Evolutionary conservation across 768 basidiomycete species (phyloP).

Genomic region (Trametes coccinea): DNA sequence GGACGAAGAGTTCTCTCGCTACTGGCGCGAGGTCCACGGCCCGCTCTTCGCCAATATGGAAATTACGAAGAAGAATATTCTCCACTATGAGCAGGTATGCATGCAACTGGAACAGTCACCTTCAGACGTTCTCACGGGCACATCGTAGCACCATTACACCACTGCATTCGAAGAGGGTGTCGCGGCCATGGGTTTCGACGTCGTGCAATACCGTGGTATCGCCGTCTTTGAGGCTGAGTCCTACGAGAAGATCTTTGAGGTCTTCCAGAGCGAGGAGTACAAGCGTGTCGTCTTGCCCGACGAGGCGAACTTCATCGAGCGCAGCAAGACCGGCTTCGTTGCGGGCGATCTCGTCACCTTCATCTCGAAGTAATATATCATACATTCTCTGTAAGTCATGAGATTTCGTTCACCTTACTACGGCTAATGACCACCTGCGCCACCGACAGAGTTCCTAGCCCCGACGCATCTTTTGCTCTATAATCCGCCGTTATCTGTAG

Average conservation of each 20-base stretch:
- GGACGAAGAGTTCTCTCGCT: slow-evolving; percentile 10
- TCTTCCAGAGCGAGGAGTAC: slow-evolving; percentile 28
- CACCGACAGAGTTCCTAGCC: no score
- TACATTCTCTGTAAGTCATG: neutral
- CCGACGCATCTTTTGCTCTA: no score
- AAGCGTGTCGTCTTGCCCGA: slow-evolving; percentile 19
- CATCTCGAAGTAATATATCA: neutral
- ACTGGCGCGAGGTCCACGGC: slow-evolving; percentile 14
- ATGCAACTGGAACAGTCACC: no score
- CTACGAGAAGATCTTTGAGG: slow-evolving; percentile 35
- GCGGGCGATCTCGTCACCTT: neutral
- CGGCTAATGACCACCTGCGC: no score
- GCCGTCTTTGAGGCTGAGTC: slow-evolving; percentile 36
- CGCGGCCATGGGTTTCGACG: slow-evolving; percentile 22
- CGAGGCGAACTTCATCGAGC: slow-evolving; percentile 23
- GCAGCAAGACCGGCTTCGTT: slow-evolving; percentile 12
- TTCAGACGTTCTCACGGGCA: no score
- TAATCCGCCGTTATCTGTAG: no score
- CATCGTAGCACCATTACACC: slow-evolving; percentile 15
- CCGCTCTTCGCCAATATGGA: slow-evolving; percentile 12
- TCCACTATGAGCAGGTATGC: slow-evolving; percentile 15
- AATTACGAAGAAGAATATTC: slow-evolving; percentile 15
- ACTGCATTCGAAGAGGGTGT: slow-evolving; percentile 10
- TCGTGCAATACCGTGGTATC: slow-evolving; percentile 33
- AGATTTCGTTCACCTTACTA: no score